phyloP scores from a whole-genome alignment of 768 basidiomycete species.

The Rickenella mellea region DNA sequence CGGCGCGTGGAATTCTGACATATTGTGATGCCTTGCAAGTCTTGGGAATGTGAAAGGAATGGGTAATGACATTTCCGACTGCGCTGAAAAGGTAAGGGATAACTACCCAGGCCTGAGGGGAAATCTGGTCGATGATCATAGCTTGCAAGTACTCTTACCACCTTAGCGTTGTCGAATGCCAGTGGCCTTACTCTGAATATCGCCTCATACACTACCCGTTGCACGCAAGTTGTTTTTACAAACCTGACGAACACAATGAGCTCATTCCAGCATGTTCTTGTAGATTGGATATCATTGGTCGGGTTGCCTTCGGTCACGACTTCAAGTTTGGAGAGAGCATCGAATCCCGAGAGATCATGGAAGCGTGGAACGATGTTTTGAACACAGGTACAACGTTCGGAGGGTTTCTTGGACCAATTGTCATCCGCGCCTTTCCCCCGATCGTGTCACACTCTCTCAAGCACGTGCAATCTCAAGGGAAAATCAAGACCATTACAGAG shows the following conservation, averaged over 20 bases:
- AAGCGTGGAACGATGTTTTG: slow-evolving; percentile 16
- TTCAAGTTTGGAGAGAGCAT: slow-evolving; percentile 16
- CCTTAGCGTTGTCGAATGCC: slow-evolving; percentile 12
- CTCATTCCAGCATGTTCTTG: background rate
- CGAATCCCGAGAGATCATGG: slow-evolving; percentile 17
- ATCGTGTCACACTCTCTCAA: slow-evolving; percentile 16
- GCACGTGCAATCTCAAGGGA: slow-evolving; percentile 17
- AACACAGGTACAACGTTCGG: slow-evolving; percentile 10
- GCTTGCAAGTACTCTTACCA: slow-evolving; percentile 13
- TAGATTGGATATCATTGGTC: slow-evolving; percentile 21
- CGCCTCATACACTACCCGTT: slow-evolving; percentile 12
- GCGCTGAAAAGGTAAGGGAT: slow-evolving; percentile 22
- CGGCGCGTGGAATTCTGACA: background rate
- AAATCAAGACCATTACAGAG: slow-evolving; percentile 14
- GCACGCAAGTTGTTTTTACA: slow-evolving; percentile 13
- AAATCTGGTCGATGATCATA: too few relatives aligned
- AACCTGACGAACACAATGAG: too few relatives aligned
- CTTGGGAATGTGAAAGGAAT: slow-evolving; percentile 24
- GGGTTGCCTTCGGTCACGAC: slow-evolving; percentile 3
- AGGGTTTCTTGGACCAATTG: slow-evolving; percentile 19
- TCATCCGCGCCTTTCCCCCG: slow-evolving; percentile 19
- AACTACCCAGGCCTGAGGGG: too few relatives aligned
- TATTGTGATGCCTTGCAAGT: slow-evolving; percentile 8
- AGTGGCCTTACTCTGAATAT: slow-evolving; percentile 12
- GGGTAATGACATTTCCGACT: slow-evolving; percentile 23